Base-by-base conservation (phyloP, 805 yeast genomes). In the Saturnispora serradocipensis region DNA sequence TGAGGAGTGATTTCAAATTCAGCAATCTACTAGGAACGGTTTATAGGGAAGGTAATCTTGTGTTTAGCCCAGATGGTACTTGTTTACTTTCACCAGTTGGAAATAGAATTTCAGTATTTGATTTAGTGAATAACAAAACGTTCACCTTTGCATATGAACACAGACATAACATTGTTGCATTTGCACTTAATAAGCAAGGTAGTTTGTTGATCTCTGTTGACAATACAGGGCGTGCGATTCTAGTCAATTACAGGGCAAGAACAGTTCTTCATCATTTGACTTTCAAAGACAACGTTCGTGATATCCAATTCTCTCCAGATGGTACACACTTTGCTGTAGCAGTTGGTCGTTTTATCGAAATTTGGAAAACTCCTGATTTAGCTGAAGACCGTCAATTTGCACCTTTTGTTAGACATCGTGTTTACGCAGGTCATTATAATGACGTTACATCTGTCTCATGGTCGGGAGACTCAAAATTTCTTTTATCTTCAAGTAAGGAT, bases 61-160 rank as follows among this genome's bases (percentile, higher is more conserved):
- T 84, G 5, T 93, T 84, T 70, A 83, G 95, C 1, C 80, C 83
- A 1, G 97, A 90, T 63, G 99, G 99, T 2, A 80, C 85, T 10
- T 77, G 80, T 51, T 72, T 93, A 34, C 69, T 93, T 45, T 83
- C 93, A 53, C 98, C 99, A 0, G 98, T 93, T 3, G 99, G 99
- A 13, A 93, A 91, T 66, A 71, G 98, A 63, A 90, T 93, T 30
- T 76, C 89, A 16, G 87, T 86, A 51, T 93, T 90, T 68, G 97
- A 93, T 68, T 73, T 91, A 55, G 74, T 86, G 48, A 84, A 86
- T 62, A 89, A 84, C 67, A 83, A 80, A 59, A 86, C 96, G 2
- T 90, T 80, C 71, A 93, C 99, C 1, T 86, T 91, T 63, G 80
- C 82, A 60, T 93, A 89, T 67, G 97, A 93, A 67, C 99, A 93